Conservation (phyloP, 768 basidiomycete species). For the Russula lepida region DNA sequence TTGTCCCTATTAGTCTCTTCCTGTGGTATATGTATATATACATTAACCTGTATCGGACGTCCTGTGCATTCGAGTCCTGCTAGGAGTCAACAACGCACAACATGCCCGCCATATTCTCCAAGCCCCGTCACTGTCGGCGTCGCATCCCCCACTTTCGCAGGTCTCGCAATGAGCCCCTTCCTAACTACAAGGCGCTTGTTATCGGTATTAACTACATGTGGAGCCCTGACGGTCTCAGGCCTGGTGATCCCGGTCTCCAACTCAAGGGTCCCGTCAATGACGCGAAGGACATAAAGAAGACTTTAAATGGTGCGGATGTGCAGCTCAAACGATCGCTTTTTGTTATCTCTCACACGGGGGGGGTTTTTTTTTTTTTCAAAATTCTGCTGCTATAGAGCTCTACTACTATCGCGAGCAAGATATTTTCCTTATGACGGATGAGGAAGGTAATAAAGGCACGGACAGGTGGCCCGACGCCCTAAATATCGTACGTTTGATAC, state of each 20-base stretch:
- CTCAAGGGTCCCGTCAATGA: constrained; percentile 9
- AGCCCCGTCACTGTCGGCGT: too few species aligned
- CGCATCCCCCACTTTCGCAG: not conserved
- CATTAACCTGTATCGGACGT: rapidly evolving
- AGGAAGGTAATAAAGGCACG: not conserved
- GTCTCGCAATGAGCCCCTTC: not conserved
- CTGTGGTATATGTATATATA: not conserved
- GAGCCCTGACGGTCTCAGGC: not conserved
- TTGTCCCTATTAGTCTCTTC: not conserved
- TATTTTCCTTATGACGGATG: constrained; percentile 17
- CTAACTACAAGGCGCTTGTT: not conserved
- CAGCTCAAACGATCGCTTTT: not conserved
- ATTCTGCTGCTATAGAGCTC: not conserved
- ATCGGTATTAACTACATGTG: constrained; percentile 4
- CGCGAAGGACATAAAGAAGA: not conserved
- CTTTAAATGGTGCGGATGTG: constrained; percentile 4
- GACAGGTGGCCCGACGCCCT: constrained; percentile 4
- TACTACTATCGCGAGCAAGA: constrained; percentile 8
- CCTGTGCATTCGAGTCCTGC: too few species aligned
- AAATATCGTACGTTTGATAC: constrained; percentile 15
- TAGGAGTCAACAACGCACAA: not conserved
- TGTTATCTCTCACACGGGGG: too few species aligned
- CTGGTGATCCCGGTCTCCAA: not conserved
- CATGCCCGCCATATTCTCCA: not conserved
- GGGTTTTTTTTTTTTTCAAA: too few species aligned